These are phyloP conservation scores for Protomyces gravidus DNA, from an alignment of 1,139 yeast species.

Conservation along the genomic window DNA sequence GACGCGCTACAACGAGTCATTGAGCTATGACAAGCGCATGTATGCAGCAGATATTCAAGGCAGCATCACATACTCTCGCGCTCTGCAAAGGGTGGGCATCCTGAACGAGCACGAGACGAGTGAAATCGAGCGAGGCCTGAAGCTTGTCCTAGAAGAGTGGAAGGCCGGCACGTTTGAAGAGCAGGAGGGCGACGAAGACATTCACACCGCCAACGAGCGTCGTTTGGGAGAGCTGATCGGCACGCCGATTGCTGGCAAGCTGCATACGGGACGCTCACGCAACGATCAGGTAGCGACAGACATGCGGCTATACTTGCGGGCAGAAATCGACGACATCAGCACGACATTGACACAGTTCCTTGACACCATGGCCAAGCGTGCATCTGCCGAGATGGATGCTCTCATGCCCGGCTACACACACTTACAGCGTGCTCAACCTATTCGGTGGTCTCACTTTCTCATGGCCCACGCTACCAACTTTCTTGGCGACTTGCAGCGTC, in stretches of 20 bases:
- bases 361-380: constrained; percentile 64
- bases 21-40: constrained; percentile 94
- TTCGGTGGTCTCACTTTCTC: constrained; percentile 98
- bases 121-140: constrained; percentile 79
- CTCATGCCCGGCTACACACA: constrained; percentile 99
- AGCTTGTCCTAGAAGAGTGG: constrained; percentile 75
- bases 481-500: constrained; percentile 80
- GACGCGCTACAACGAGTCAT: constrained; percentile 94
- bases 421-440: constrained; percentile 97
- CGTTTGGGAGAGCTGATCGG: constrained; percentile 95
- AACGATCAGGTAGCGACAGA: constrained; percentile 98
- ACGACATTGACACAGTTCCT: constrained; percentile 49
- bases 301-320: constrained; percentile 90
- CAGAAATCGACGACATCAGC: constrained; percentile 59
- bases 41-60: constrained; percentile 91
- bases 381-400: constrained; percentile 76
- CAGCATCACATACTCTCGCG: constrained; percentile 86
- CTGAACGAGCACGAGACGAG: constrained; percentile 64
- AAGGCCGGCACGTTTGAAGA: constrained; percentile 64
- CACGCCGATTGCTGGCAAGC: constrained; percentile 88
- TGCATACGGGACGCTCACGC: constrained; percentile 96
- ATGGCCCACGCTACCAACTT: constrained; percentile 92
- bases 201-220: constrained; percentile 97
- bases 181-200: constrained; percentile 93
- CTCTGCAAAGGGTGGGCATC: constrained; percentile 72